These are phyloP conservation scores for Solanum chilense DNA, from an alignment of 257 asterid species.

Conservation along the genomic window DNA sequence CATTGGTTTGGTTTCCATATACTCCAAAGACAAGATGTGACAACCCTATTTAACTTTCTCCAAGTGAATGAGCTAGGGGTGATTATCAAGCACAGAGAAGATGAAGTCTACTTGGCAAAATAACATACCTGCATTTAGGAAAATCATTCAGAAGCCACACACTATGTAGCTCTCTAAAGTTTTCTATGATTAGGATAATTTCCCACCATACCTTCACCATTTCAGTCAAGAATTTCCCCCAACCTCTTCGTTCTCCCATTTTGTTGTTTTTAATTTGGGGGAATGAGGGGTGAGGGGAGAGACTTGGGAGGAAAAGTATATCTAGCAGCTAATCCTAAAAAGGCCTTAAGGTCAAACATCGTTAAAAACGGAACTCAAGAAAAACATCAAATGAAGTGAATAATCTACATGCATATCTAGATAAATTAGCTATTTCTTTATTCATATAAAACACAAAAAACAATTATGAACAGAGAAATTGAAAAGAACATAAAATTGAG, in stretches of 20 bases:
- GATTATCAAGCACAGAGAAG: background rate
- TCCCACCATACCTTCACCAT: background rate
- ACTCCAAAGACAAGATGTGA: background rate
- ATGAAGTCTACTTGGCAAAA: background rate
- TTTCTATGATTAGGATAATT: background rate
- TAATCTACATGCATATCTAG: background rate
- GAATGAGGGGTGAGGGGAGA: constrained; percentile 13
- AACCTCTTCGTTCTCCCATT: background rate
- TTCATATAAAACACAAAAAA: background rate
- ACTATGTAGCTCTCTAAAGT: background rate
- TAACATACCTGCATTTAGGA: background rate
- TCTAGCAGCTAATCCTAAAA: background rate
- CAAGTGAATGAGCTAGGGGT: background rate
- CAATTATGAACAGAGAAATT: background rate
- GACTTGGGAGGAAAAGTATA: background rate
- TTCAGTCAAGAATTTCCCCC: background rate
- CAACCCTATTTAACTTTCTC: background rate
- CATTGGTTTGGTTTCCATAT: background rate
- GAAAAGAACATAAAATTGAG: background rate
- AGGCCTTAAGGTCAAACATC: background rate
- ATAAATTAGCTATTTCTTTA: background rate
- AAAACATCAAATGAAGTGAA: background rate
- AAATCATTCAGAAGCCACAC: background rate
- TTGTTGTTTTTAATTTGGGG: background rate
- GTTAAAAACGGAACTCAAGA: background rate